Percentiles rank a stretch among this genome's conserved stretches.
phyloP scores from a whole-genome alignment of 140 eudicot species.

The Senecio squalidus region DNA sequence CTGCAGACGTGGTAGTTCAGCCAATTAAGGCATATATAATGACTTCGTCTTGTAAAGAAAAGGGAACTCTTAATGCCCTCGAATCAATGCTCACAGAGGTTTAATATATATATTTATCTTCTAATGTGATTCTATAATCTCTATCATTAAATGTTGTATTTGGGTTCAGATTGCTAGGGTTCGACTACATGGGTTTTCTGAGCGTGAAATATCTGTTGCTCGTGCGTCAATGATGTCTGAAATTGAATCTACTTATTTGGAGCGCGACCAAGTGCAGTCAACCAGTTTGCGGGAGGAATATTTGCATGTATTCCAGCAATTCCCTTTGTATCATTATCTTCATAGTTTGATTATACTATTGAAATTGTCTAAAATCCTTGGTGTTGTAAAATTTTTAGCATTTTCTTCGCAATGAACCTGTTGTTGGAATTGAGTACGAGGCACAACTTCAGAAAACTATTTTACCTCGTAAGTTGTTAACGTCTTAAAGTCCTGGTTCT shows the following conservation, averaged over 20 bases:
- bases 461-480: constrained; percentile 62
- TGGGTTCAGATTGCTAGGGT: constrained; percentile 77
- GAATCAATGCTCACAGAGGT: constrained; percentile 95
- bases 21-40: constrained; percentile 75
- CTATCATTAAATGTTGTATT: constrained; percentile 21
- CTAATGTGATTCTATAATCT: background rate
- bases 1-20: constrained; percentile 71
- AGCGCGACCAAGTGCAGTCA: constrained; percentile 91
- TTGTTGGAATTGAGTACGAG: constrained; percentile 86
- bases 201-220: constrained; percentile 64
- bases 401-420: constrained; percentile 87
- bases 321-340: constrained; percentile 11
- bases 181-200: constrained; percentile 82
- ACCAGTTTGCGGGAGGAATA: constrained; percentile 77
- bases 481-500: background rate
- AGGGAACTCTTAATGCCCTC: constrained; percentile 65
- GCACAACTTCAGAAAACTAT: constrained; percentile 89
- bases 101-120: constrained; percentile 13
- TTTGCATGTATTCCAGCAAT: constrained; percentile 44
- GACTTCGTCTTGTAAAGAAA: constrained; percentile 88
- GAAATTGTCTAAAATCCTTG: constrained; percentile 24
- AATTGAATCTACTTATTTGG: constrained; percentile 90
- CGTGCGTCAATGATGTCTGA: constrained; percentile 88
- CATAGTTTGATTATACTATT: constrained; percentile 4
- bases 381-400: constrained; percentile 44